Base-by-base conservation (phyloP, 441 rosid species). In the Sinapis alba region DNA sequence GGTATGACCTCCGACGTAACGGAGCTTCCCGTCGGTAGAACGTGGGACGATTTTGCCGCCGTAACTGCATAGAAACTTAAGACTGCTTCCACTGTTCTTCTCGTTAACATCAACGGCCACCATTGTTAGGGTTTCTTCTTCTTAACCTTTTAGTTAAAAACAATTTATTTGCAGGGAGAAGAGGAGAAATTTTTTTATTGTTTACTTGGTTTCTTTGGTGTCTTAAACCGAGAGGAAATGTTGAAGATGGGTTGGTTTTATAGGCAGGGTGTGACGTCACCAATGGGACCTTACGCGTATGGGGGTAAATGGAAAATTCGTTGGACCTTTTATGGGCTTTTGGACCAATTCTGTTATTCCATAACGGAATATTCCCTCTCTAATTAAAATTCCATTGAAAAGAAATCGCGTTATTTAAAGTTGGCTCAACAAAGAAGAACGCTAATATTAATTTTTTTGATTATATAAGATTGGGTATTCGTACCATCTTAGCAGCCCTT, bases 1-100 rank as follows among this genome's bases (percentile, higher is more conserved):
- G 62, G 97, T 92, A 43, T 85, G 84, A 26, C 98, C 98, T 32
- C 97, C 97, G 58, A 78, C 83, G 84, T 92, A 94, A 78, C 98
- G 97, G 80, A 94, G 97, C 69, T 83, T 90, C 2, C 94, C 93
- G 74, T 94, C 97, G 13, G 93, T 85, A 60, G 87, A 83, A 70
- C 98, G 99, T 68, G 94, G 99, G 65, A 86, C 69, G 76, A 94
- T 92, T 80, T 59, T 88, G 24, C 98, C 98, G 43, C 97, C 92
- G 80, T 94, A 92, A 75, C 97, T 94, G 77, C 97, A 92, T 36
- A 94, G 88, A 78, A 94, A 88, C 75, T 94, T 94, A 80, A 94
- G 64, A 41, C 5, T 78, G 19, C 65, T 78, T 60, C 70, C 81
- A 76, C 81, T 68, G 75, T 82, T 16, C 72, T 87, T 73, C 66